Evolutionary conservation across 1,284 basidiomycete species (phyloP).

Genomic region (Neolentinus lepideus): DNA sequence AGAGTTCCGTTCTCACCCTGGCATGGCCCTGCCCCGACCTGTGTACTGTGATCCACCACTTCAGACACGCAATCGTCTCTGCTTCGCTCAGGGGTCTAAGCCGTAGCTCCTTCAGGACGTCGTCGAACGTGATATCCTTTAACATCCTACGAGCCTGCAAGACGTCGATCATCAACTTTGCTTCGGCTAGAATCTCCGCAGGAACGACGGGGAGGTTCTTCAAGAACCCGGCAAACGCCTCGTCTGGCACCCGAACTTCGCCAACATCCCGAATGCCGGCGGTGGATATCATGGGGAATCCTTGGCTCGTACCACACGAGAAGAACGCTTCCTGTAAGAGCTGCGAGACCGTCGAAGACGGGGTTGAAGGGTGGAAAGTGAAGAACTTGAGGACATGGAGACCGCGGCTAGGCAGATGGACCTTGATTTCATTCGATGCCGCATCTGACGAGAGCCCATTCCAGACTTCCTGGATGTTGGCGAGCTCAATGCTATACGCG

Average conservation of each 20-base stretch:
- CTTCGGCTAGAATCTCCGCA: conserved; percentile 55
- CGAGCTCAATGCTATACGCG: conserved; percentile 85
- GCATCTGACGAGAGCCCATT: conserved; percentile 25
- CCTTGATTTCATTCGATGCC: conserved; percentile 34
- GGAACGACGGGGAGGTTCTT: conserved; percentile 78
- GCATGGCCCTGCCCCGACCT: conserved; percentile 26
- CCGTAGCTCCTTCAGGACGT: conserved; percentile 80
- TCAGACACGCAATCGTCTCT: conserved; percentile 80
- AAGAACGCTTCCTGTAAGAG: conserved; percentile 83
- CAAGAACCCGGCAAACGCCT: conserved; percentile 71
- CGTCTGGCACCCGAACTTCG: conserved; percentile 76
- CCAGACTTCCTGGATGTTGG: conserved; percentile 49
- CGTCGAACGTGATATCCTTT: conserved; percentile 78
- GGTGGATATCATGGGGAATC: conserved; percentile 77
- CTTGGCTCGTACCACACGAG: conserved; percentile 34
- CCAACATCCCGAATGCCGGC: conserved; percentile 67
- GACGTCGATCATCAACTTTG: conserved; percentile 56
- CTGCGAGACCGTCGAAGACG: conserved; percentile 79
- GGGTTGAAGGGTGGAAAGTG: conserved; percentile 82
- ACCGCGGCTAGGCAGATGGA: conserved; percentile 54
- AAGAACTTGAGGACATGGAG: conserved; percentile 88
- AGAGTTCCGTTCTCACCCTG: conserved; percentile 52
- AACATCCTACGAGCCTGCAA: conserved; percentile 68
- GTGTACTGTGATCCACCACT: conserved; percentile 73
- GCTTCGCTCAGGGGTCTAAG: conserved; percentile 63